Base-by-base conservation (phyloP, 371 early-diverging fungal species). In the Actinomortierella wolfii region DNA sequence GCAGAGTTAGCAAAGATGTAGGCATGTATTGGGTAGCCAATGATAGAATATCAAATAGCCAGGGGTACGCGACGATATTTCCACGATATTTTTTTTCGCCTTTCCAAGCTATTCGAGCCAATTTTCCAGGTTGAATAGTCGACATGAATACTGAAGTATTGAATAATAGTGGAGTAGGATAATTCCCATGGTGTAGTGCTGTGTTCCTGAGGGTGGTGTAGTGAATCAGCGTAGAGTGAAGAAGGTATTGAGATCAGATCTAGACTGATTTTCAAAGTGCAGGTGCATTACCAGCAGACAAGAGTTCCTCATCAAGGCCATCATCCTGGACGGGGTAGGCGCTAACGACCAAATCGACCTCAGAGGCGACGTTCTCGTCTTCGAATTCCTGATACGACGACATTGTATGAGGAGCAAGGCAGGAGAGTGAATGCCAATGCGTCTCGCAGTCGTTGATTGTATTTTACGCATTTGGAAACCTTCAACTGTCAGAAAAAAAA, bases 351-450 rank as follows among this genome's bases (percentile, higher is more conserved):
- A 93, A 82, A 74, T 93, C 95, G 69, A 93, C 90, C 80, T 93
- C 90, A 62, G 89, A 89, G 60, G 86, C 88, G 76, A 89, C 84
- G 64, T 92, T 92, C 63, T 92, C 92, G 61, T 91, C 91, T 79
- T 91, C 88, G 77, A 80, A 86, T 65, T 86, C 86, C 66, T 88
- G 85, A 68, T 87, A 87, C 89, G 34, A 34, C 34, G 34, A 34
- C 34, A 34, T 34, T 34, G 34, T 34, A 34, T 34, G 34, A 34
- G 34, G 34, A 11, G 34, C 34, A 34, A 34, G 34, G 34, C 7
- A 34, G 34, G 34, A 34, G 34, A 6, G 34, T 34, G 34, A n/a
- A 34, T 34, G 34, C 34, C 34, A 34, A 34, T 34, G 34, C 34
- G 7, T 34, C 11, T n/a, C n/a, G n/a, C 34, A 34, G 34, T 34